Evolutionary conservation across 371 early-diverging fungal species (phyloP).

Genomic region (Zopfochytrium polystomum): DNA sequence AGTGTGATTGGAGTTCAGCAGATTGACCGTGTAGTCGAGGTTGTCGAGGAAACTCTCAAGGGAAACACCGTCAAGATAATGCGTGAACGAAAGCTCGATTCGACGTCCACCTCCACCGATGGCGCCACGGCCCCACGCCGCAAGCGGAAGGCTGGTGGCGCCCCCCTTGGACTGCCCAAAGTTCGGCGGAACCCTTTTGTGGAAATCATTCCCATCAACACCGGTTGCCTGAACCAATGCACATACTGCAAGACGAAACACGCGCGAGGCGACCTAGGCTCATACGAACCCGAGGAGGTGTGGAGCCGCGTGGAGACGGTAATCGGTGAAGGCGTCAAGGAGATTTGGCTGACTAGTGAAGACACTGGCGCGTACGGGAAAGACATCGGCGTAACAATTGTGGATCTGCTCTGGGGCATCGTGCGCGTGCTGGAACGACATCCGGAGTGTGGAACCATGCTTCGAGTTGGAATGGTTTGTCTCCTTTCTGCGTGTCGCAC

Average conservation of each 20-base stretch:
- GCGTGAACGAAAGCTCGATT: constrained; percentile 27
- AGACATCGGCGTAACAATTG: constrained; percentile 48
- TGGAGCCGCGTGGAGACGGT: constrained; percentile 42
- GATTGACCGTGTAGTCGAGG: constrained; percentile 52
- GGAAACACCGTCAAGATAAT: constrained; percentile 44
- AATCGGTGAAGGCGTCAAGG: constrained; percentile 49
- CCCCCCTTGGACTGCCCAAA: constrained; percentile 50
- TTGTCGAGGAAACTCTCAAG: constrained; percentile 54
- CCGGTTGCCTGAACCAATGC: constrained; percentile 55
- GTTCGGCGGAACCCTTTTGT: constrained; percentile 48
- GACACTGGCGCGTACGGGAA: constrained; percentile 55
- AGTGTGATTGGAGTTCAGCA: constrained; percentile 53
- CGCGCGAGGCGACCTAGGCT: constrained; percentile 51
- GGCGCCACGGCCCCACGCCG: neutral
- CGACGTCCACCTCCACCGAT: constrained; percentile 7
- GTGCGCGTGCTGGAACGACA: constrained; percentile 37
- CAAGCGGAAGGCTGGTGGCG: constrained; percentile 49
- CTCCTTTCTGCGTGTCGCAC: neutral
- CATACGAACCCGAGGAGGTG: constrained; percentile 45
- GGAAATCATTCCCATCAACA: constrained; percentile 56
- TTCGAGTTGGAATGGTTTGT: constrained; percentile 48
- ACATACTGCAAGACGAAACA: constrained; percentile 62
- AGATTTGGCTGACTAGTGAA: constrained; percentile 58
- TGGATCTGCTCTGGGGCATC: constrained; percentile 44
- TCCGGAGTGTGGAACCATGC: constrained; percentile 36